A percentile compares a stretch with the other conserved stretches of the same genome.
Evolutionary conservation across 495 filamentous ascomycete genomes (phyloP).

Genomic region (Hypoxylon subgilvum): DNA sequence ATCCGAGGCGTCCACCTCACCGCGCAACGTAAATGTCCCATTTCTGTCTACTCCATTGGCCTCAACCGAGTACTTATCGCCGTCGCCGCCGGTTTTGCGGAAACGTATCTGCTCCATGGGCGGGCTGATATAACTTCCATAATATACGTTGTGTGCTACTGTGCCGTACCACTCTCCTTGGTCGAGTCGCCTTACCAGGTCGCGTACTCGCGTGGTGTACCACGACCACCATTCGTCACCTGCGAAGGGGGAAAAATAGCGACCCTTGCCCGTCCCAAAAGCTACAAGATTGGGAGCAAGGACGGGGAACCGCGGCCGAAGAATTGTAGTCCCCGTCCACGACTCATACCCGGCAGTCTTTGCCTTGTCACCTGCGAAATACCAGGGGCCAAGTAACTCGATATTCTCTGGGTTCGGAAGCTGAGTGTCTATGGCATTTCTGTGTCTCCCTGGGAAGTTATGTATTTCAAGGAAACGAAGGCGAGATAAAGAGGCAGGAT

Average conservation of each 20-base stretch:
- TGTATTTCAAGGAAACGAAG: background rate
- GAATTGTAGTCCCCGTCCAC: background rate
- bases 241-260: slow-evolving; percentile 24
- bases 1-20: slow-evolving; percentile 12
- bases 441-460: no score
- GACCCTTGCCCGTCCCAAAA: background rate
- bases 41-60: slow-evolving; percentile 7
- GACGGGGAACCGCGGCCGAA: slow-evolving; percentile 26
- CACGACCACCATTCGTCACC: slow-evolving; percentile 32
- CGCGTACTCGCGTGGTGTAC: slow-evolving; percentile 30
- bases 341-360: background rate
- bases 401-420: slow-evolving; percentile 23
- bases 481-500: no score
- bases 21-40: slow-evolving; percentile 7
- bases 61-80: slow-evolving; percentile 15
- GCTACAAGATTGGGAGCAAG: slow-evolving; percentile 6
- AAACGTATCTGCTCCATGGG: slow-evolving; percentile 15
- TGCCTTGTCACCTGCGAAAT: background rate
- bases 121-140: background rate
- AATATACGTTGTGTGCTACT: background rate
- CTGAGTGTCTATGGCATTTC: background rate
- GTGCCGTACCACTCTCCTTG: slow-evolving; percentile 27
- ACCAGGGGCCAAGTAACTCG: slow-evolving; percentile 21
- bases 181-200: slow-evolving; percentile 14
- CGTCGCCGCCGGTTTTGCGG: slow-evolving; percentile 3